A percentile compares a stretch with the other conserved stretches of the same genome.
Evolutionary conservation across 495 filamentous ascomycete species (phyloP).

Genomic region (Tuber borchii): DNA sequence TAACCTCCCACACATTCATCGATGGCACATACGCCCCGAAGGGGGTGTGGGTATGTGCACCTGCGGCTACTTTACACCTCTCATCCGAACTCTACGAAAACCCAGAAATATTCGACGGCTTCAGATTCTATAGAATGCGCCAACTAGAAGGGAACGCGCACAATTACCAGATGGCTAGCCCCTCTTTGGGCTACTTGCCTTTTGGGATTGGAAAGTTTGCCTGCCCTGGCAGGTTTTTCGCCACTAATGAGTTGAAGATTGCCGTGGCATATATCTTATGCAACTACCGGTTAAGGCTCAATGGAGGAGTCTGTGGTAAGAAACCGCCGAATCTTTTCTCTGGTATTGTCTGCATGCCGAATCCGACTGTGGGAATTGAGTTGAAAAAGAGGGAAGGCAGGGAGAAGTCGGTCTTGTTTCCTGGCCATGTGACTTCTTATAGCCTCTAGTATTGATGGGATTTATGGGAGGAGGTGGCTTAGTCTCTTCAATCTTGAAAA

Average conservation of each 20-base stretch:
- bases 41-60: constrained; percentile 42
- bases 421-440: not conserved
- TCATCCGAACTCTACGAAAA: constrained; percentile 26
- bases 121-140: constrained; percentile 4
- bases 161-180: not conserved
- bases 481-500: too few species aligned
- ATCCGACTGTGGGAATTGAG: constrained; percentile 2
- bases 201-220: constrained; percentile 55
- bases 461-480: too few species aligned
- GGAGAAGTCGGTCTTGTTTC: constrained; percentile 8
- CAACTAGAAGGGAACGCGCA: not conserved
- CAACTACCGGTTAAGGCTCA: constrained; percentile 19
- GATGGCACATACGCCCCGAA: constrained; percentile 45
- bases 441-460: too few species aligned
- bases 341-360: constrained; percentile 4
- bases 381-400: constrained; percentile 7
- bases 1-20: constrained; percentile 45
- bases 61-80: constrained; percentile 20
- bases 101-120: constrained; percentile 20
- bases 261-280: constrained; percentile 12
- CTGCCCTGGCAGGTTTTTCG: constrained; percentile 39
- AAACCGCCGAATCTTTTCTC: constrained; percentile 4
- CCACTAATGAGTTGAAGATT: constrained; percentile 19
- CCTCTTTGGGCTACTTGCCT: constrained; percentile 38
- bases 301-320: not conserved